phyloP scores from a whole-genome alignment of 1,284 basidiomycete species.

The Fomitopsis palustris region DNA sequence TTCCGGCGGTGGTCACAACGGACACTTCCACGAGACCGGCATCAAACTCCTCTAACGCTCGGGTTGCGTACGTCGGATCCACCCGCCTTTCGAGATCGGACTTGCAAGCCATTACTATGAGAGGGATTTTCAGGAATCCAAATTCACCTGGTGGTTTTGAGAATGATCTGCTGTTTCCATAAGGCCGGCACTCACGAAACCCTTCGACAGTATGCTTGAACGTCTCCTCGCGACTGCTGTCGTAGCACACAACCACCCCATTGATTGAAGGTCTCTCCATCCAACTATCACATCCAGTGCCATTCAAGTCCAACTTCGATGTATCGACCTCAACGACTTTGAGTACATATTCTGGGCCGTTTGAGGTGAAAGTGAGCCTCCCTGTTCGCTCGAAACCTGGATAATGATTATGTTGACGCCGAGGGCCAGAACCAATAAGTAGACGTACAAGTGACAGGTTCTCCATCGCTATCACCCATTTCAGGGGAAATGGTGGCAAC shows the following conservation, averaged over 20 bases:
- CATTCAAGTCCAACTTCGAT: constrained; percentile 22
- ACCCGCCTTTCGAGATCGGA: constrained; percentile 57
- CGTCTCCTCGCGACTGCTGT: constrained; percentile 56
- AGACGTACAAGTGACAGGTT: constrained; percentile 22
- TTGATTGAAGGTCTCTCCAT: constrained; percentile 49
- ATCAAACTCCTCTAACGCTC: constrained; percentile 50
- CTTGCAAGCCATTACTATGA: constrained; percentile 75
- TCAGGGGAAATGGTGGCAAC: constrained; percentile 31
- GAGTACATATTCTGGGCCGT: constrained; percentile 36
- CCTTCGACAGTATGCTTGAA: constrained; percentile 60
- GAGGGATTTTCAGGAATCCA: constrained; percentile 49
- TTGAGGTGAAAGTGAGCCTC: constrained; percentile 7
- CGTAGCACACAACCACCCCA: constrained; percentile 74
- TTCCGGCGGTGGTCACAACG: constrained; percentile 45
- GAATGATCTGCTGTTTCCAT: constrained; percentile 4
- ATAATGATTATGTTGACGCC: neutral
- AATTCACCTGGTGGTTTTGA: constrained; percentile 44
- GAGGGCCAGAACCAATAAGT: neutral
- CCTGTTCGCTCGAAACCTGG: neutral
- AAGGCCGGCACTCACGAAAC: constrained; percentile 46
- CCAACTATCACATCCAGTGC: constrained; percentile 28
- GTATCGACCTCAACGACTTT: constrained; percentile 57
- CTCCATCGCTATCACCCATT: constrained; percentile 8
- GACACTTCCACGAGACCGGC: constrained; percentile 70
- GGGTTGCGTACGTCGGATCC: constrained; percentile 49